Conservation (phyloP, 2,329 filamentous ascomycete species). For the Penicillium sp. region DNA sequence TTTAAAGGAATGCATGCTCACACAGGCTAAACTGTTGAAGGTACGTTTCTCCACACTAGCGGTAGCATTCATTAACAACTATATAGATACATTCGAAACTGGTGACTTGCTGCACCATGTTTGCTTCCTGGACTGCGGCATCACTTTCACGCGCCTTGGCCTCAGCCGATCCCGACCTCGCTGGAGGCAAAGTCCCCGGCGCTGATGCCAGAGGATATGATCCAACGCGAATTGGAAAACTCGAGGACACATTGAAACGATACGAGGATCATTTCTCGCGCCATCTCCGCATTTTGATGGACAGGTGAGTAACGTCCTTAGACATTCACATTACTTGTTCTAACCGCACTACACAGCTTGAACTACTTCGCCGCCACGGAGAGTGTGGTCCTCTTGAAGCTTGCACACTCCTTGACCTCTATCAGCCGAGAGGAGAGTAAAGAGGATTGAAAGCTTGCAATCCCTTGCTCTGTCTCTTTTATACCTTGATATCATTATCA, state of each 20-base stretch:
- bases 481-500: neutral
- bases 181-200: conserved; percentile 27
- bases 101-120: conserved; percentile 92
- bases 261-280: conserved; percentile 92
- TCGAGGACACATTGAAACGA: conserved; percentile 83
- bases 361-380: conserved; percentile 98
- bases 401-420: conserved; percentile 49
- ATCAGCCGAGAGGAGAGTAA: conserved; percentile 41
- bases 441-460: neutral
- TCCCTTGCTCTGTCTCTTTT: neutral
- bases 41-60: conserved; percentile 49
- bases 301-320: conserved; percentile 53
- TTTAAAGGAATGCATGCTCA: conserved; percentile 98
- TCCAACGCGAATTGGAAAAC: conserved; percentile 63
- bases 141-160: conserved; percentile 82
- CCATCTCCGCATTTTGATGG: conserved; percentile 88
- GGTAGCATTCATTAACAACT: conserved; percentile 1
- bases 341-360: conserved; percentile 41
- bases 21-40: conserved; percentile 88
- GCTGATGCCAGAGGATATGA: conserved; percentile 50
- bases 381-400: conserved; percentile 85
- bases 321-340: neutral
- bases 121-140: conserved; percentile 77
- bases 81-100: conserved; percentile 90
- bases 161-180: conserved; percentile 75